Evolutionary conservation across 345 rosid genomes (phyloP).

Genomic region (Garcia nutans): DNA sequence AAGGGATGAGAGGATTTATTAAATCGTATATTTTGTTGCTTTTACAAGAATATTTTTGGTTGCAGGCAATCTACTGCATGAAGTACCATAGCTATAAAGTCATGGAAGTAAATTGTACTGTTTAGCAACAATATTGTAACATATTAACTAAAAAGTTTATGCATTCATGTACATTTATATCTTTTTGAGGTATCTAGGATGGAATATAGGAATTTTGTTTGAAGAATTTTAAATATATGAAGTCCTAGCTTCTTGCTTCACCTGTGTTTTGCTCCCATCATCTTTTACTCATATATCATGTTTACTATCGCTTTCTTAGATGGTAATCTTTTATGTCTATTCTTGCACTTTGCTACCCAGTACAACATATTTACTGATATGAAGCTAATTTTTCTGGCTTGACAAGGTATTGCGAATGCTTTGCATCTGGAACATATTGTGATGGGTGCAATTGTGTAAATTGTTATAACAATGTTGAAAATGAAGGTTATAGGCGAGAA

Average conservation of each 20-base stretch:
- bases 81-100: background rate
- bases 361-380: conserved; percentile 11
- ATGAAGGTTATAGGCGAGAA: conserved; percentile 86
- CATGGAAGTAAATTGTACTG: background rate
- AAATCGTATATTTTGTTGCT: background rate
- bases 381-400: conserved; percentile 9
- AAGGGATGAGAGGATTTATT: background rate
- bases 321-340: background rate
- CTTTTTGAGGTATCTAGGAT: background rate
- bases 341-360: background rate
- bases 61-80: background rate
- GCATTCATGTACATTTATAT: background rate
- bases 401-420: conserved; percentile 93
- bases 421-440: conserved; percentile 95
- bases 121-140: background rate
- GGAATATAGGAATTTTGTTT: background rate
- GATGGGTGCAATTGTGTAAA: conserved; percentile 96
- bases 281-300: background rate
- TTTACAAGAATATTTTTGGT: background rate
- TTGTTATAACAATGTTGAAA: conserved; percentile 91
- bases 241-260: background rate
- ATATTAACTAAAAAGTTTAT: background rate
- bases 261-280: background rate
- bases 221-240: background rate
- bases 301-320: background rate